These are phyloP conservation scores for Talaromyces proteolyticus DNA, from an alignment of 495 filamentous ascomycete genomes.

Conservation along the genomic window DNA sequence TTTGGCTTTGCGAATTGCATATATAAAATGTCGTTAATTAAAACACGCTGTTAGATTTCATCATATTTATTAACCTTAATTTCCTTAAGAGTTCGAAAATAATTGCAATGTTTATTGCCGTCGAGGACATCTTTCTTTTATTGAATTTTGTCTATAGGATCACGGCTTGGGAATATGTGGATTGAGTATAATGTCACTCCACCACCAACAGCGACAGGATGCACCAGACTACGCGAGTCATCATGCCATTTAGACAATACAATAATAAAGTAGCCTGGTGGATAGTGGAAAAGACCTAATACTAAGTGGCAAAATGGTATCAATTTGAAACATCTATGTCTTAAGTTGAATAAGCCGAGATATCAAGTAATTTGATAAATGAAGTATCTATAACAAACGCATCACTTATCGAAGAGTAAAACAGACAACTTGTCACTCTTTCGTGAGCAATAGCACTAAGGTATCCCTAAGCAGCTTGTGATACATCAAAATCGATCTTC, in stretches of 20 bases:
- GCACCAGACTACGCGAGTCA: background rate
- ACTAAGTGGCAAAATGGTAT: no score
- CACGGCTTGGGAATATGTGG: background rate
- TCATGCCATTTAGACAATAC: no score
- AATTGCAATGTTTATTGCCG: background rate
- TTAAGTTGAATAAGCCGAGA: background rate
- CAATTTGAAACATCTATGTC: no score
- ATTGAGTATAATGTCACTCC: background rate
- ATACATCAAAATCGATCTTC: background rate
- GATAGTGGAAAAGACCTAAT: background rate
- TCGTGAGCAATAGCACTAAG: background rate
- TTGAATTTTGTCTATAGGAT: conserved; percentile 34
- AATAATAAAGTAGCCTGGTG: background rate
- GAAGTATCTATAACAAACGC: background rate
- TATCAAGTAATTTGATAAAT: background rate
- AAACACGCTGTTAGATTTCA: no score
- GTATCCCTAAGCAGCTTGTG: background rate
- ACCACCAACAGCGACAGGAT: background rate
- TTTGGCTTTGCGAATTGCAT: no score
- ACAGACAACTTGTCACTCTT: background rate
- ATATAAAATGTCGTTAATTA: no score
- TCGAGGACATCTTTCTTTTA: conserved; percentile 23
- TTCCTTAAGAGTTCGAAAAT: no score
- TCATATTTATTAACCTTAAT: no score
- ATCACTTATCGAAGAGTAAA: background rate